Conservation (phyloP, 2,329 filamentous ascomycete genomes). For the Phaeophleospora eucalypticola region DNA sequence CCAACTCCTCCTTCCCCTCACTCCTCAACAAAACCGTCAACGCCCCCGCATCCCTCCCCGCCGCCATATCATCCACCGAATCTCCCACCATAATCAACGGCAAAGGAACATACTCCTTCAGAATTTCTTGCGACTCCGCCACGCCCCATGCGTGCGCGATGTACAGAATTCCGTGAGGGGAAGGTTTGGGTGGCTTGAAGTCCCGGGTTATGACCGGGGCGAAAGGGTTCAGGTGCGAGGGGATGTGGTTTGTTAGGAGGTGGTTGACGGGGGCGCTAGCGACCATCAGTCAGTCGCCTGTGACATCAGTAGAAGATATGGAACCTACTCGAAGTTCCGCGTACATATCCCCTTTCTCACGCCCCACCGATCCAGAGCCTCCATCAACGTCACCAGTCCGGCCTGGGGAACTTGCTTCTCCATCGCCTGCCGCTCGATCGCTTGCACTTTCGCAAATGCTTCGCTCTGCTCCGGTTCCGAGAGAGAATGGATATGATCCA, state of each 20-base stretch:
- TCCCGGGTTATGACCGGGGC: slow-evolving; percentile 78
- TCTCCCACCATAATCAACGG: slow-evolving; percentile 53
- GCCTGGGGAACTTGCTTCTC: slow-evolving; percentile 72
- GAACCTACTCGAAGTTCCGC: slow-evolving; percentile 73
- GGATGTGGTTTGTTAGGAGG: slow-evolving; percentile 70
- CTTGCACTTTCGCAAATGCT: slow-evolving; percentile 70
- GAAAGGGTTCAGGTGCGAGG: slow-evolving; percentile 56
- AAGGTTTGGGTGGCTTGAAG: slow-evolving; percentile 78
- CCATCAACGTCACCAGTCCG: slow-evolving; percentile 73
- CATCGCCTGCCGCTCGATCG: slow-evolving; percentile 81
- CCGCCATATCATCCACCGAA: slow-evolving; percentile 88
- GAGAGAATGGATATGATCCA: slow-evolving; percentile 78
- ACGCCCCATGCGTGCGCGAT: slow-evolving; percentile 72
- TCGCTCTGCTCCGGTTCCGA: slow-evolving; percentile 52
- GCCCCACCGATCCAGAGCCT: slow-evolving; percentile 65
- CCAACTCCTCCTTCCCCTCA: slow-evolving; percentile 34
- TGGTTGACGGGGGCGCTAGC: slow-evolving; percentile 62
- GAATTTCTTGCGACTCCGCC: slow-evolving; percentile 27
- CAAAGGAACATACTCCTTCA: slow-evolving; percentile 15
- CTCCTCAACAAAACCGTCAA: slow-evolving; percentile 74
- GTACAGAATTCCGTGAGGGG: slow-evolving; percentile 81
- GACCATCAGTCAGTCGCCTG: background rate
- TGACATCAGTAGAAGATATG: background rate
- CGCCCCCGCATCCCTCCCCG: slow-evolving; percentile 76
- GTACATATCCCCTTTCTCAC: slow-evolving; percentile 86